A percentile compares a stretch with the other conserved stretches of the same genome.
Conservation (phyloP, 805 yeast genomes). For the Wickerhamomyces hampshirensis region DNA sequence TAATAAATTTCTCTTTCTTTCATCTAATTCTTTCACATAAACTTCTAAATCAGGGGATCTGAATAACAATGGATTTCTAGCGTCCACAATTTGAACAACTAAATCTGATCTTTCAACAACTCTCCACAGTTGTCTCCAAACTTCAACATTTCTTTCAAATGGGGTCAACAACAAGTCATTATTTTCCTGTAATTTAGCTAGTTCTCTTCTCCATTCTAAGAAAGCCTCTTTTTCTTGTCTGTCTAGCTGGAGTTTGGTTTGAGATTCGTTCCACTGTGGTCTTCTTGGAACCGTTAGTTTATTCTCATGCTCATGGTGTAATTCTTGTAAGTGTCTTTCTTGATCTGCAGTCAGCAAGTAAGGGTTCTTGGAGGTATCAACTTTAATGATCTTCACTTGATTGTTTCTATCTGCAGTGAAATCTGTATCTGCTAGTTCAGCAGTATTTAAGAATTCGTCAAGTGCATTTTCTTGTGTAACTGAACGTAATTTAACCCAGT, state of each 20-base stretch:
- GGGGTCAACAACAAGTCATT: conserved; percentile 89
- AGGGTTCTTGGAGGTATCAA: conserved; percentile 52
- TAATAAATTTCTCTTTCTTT: conserved; percentile 72
- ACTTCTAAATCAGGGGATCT: conserved; percentile 83
- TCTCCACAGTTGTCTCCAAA: conserved; percentile 98
- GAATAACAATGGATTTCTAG: conserved; percentile 87
- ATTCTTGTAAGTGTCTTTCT: conserved; percentile 50
- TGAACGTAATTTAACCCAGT: conserved; percentile 86
- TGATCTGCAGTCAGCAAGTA: conserved; percentile 64
- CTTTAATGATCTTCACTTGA: conserved; percentile 78
- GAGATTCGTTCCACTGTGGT: conserved; percentile 76
- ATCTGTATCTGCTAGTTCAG: conserved; percentile 93
- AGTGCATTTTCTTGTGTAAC: conserved; percentile 92
- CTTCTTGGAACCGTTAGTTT: conserved; percentile 87
- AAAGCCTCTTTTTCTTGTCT: conserved; percentile 87
- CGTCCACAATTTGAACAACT: conserved; percentile 96
- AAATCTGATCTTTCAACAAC: conserved; percentile 93
- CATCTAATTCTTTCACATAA: conserved; percentile 74
- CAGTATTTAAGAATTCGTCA: conserved; percentile 93
- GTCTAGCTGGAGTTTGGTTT: conserved; percentile 73
- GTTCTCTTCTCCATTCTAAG: conserved; percentile 87
- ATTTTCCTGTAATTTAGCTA: conserved; percentile 80
- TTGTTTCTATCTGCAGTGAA: conserved; percentile 87
- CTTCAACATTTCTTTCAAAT: conserved; percentile 94
- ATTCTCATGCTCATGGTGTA: conserved; percentile 63